These are phyloP conservation scores for Lachnellula suecica DNA, from an alignment of 2,329 filamentous ascomycete species.

Conservation along the genomic window DNA sequence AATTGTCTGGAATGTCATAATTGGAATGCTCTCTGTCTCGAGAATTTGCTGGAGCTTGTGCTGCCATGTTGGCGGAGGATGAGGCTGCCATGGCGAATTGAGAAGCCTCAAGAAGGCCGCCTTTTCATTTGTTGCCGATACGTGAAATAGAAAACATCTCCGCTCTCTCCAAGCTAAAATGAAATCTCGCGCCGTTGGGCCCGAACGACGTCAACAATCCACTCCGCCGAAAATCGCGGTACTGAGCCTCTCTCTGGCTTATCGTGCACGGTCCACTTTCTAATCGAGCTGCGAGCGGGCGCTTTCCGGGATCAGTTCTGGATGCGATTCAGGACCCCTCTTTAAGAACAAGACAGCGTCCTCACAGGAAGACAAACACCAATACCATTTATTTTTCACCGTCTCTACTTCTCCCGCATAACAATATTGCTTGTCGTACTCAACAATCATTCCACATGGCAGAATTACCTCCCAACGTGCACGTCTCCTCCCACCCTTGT, in stretches of 20 bases:
- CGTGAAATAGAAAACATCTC: not conserved
- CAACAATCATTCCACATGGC: constrained; percentile 22
- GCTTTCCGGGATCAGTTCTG: no score
- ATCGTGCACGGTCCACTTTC: not conserved
- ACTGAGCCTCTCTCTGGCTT: not conserved
- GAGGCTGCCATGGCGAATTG: constrained; percentile 10
- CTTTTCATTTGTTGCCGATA: not conserved
- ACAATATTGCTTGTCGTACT: not conserved
- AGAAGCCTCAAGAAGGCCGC: not conserved
- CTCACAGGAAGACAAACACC: not conserved
- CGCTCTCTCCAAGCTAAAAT: not conserved
- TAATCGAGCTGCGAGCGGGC: not conserved
- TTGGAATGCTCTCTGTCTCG: constrained; percentile 14
- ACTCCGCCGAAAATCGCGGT: not conserved
- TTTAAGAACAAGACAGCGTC: no score
- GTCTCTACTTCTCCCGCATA: not conserved
- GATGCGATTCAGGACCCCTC: no score
- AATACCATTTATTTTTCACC: constrained; percentile 3
- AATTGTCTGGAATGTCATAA: constrained; percentile 31
- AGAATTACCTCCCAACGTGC: constrained; percentile 58
- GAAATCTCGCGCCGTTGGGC: no score
- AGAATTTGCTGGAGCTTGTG: not conserved
- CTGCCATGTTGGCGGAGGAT: not conserved
- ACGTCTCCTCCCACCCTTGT: constrained; percentile 84
- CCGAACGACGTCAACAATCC: not conserved